A percentile compares a stretch with the other conserved stretches of the same genome.
Evolutionary conservation across 1,284 basidiomycete genomes (phyloP).

Genomic region (Cryptococcus sp.): DNA sequence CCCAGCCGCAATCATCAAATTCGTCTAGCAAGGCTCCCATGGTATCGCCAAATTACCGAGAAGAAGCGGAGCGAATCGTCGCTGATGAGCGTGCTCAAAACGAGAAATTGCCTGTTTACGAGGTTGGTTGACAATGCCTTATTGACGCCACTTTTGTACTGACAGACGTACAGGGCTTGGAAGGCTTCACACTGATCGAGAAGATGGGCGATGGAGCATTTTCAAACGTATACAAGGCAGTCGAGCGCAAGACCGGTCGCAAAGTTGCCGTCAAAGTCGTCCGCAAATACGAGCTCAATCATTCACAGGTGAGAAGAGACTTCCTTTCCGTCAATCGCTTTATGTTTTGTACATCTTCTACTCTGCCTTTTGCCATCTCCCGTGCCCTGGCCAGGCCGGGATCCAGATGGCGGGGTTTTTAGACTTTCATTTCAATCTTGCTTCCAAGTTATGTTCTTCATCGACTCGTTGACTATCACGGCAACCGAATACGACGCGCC

Average conservation of each 20-base stretch:
- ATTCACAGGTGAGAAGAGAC: constrained; percentile 83
- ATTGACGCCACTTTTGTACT: constrained; percentile 10
- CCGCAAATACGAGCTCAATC: constrained; percentile 92
- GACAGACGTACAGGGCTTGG: constrained; percentile 61
- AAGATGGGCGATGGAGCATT: constrained; percentile 99
- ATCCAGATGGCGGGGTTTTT: constrained; percentile 34
- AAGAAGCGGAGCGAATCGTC: constrained; percentile 72
- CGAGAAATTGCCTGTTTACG: constrained; percentile 76
- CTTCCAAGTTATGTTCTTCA: constrained; percentile 3
- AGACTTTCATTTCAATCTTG: constrained; percentile 21
- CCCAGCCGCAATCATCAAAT: constrained; percentile 11
- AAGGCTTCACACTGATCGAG: constrained; percentile 75
- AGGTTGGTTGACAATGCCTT: constrained; percentile 41
- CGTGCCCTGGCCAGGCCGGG: constrained; percentile 45
- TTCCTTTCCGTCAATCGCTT: constrained; percentile 5
- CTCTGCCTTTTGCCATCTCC: constrained; percentile 34
- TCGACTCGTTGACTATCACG: neutral
- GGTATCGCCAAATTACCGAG: constrained; percentile 55
- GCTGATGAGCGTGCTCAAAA: constrained; percentile 74
- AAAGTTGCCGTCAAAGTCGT: constrained; percentile 97
- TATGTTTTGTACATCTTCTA: constrained; percentile 14
- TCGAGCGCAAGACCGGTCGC: constrained; percentile 72
- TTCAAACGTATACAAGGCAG: constrained; percentile 95
- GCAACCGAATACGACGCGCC: too few species aligned
- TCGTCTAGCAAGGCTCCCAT: constrained; percentile 34